Percentiles rank a stretch among this genome's conserved stretches.
Conservation (phyloP, 2,329 filamentous ascomycete species). For the Dothistroma pini region DNA sequence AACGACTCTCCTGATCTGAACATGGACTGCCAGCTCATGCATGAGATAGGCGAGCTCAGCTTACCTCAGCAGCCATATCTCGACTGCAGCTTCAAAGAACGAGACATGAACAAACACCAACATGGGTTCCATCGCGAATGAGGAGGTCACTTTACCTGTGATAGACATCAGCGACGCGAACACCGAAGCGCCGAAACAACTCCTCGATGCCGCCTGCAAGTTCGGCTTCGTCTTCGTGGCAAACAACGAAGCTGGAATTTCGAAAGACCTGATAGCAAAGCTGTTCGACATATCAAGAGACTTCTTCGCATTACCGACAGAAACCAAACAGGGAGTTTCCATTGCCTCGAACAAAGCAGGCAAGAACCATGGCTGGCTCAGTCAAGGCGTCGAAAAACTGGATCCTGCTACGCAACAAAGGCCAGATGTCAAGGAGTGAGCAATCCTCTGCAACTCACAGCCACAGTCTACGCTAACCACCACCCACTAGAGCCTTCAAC, state of each 20-base stretch:
- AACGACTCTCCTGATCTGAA: neutral
- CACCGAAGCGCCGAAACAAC: slow-evolving; percentile 58
- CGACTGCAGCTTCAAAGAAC: neutral
- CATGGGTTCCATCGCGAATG: slow-evolving; percentile 11
- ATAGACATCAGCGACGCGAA: slow-evolving; percentile 70
- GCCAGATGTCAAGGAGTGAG: slow-evolving; percentile 73
- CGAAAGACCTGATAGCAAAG: slow-evolving; percentile 60
- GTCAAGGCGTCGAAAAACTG: slow-evolving; percentile 82
- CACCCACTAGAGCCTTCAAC: slow-evolving; percentile 93
- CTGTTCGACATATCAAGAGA: slow-evolving; percentile 70
- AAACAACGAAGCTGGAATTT: slow-evolving; percentile 63
- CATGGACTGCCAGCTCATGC: neutral
- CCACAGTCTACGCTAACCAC: no score
- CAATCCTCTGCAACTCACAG: no score
- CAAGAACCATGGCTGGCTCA: slow-evolving; percentile 83
- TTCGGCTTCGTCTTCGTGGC: slow-evolving; percentile 90
- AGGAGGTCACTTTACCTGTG: slow-evolving; percentile 59
- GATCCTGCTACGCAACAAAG: slow-evolving; percentile 75
- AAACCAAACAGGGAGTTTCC: slow-evolving; percentile 69
- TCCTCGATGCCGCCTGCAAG: slow-evolving; percentile 75
- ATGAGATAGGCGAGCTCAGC: neutral
- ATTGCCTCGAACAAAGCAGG: slow-evolving; percentile 60
- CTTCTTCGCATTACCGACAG: slow-evolving; percentile 67
- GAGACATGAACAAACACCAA: neutral
- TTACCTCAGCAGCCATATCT: neutral